phyloP scores from a whole-genome alignment of 2,329 filamentous ascomycete genomes.

The Diaporthe sp. region DNA sequence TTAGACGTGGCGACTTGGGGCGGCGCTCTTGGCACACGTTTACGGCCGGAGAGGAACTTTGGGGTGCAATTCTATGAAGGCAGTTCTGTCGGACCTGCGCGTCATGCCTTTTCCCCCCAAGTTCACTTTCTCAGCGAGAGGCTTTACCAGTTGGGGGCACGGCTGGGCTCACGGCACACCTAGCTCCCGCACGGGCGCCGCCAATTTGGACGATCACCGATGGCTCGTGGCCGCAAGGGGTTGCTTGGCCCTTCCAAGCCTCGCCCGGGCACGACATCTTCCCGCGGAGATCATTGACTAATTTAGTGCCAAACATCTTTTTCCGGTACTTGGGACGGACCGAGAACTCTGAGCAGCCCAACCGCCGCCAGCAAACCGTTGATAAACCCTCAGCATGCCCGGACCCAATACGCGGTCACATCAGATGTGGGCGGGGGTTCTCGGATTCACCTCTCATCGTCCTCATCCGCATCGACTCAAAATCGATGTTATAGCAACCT shows the following conservation, averaged over 20 bases:
- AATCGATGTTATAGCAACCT: background rate
- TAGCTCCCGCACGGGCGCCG: conserved; percentile 17
- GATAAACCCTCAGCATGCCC: background rate
- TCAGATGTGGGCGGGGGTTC: background rate
- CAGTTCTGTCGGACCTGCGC: background rate
- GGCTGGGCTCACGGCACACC: background rate
- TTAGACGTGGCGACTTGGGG: background rate
- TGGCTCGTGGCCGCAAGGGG: conserved; percentile 5
- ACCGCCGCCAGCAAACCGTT: background rate
- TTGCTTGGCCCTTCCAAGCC: background rate
- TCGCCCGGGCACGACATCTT: background rate
- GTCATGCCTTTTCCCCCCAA: background rate
- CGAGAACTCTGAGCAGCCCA: background rate
- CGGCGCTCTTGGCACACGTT: conserved; percentile 6
- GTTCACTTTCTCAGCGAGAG: no score
- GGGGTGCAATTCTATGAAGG: background rate
- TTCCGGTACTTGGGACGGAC: conserved; percentile 15
- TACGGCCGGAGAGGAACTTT: background rate
- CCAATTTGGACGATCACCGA: background rate
- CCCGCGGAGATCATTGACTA: conserved; percentile 6
- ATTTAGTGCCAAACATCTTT: conserved; percentile 12
- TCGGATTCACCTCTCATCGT: background rate
- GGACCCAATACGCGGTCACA: no score
- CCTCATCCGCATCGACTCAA: background rate
- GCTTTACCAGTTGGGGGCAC: background rate